Evolutionary conservation across 805 yeast species (phyloP).

Genomic region (Wickerhamomyces ciferrii): DNA sequence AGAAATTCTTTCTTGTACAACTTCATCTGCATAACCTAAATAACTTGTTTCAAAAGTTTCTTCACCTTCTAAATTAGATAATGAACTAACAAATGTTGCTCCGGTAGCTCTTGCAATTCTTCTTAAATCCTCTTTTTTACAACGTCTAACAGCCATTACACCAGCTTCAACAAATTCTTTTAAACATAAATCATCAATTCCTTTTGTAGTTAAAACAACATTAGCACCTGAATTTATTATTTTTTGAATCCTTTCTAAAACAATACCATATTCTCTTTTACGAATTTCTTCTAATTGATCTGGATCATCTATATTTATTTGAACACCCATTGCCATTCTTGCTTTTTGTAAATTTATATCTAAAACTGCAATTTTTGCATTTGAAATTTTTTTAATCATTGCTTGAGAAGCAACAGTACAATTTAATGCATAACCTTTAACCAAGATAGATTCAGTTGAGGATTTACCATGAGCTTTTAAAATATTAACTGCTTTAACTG

Average conservation of each 20-base stretch:
- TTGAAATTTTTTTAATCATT: slow-evolving; percentile 67
- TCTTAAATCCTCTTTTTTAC: slow-evolving; percentile 93
- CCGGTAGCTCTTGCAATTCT: slow-evolving; percentile 98
- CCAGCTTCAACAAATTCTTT: slow-evolving; percentile 86
- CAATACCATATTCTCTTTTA: slow-evolving; percentile 81
- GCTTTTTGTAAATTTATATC: slow-evolving; percentile 95
- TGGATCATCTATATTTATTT: slow-evolving; percentile 94
- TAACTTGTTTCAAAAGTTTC: slow-evolving; percentile 75
- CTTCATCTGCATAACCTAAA: slow-evolving; percentile 90
- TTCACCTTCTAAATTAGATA: slow-evolving; percentile 93
- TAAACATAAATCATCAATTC: slow-evolving; percentile 97
- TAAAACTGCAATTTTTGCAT: slow-evolving; percentile 82
- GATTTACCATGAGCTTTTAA: slow-evolving; percentile 97
- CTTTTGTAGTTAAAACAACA: slow-evolving; percentile 91
- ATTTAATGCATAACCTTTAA: slow-evolving; percentile 93
- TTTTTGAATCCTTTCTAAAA: slow-evolving; percentile 66
- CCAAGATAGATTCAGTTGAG: slow-evolving; percentile 76
- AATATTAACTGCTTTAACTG: slow-evolving; percentile 94
- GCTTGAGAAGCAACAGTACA: slow-evolving; percentile 98
- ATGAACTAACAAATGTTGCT: slow-evolving; percentile 79
- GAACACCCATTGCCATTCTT: slow-evolving; percentile 97
- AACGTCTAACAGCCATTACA: slow-evolving; percentile 89
- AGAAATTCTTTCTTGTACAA: slow-evolving; percentile 82
- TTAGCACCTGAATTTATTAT: slow-evolving; percentile 83
- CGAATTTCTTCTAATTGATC: slow-evolving; percentile 93